Evolutionary conservation across 352 stramenopile species (phyloP).

Genomic region (Globisporangium uncinulatum): DNA sequence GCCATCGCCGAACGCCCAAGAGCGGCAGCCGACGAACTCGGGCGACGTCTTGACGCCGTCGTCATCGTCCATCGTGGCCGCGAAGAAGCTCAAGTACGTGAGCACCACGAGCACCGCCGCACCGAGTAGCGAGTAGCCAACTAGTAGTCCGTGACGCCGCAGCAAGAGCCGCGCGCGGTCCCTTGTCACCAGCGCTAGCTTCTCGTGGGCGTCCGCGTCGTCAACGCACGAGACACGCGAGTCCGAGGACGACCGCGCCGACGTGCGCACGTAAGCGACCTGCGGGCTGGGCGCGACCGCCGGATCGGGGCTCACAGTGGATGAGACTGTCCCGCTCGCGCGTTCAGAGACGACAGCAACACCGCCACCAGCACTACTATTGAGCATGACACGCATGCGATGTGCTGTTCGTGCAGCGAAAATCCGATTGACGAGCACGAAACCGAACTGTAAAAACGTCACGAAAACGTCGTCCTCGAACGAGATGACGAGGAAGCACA

Average conservation of each 20-base stretch:
- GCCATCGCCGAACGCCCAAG: constrained; percentile 51
- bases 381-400: too few relatives aligned
- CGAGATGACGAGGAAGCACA: too few relatives aligned
- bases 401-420: too few relatives aligned
- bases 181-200: constrained; percentile 1
- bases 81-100: constrained; percentile 75
- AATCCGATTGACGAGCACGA: too few relatives aligned
- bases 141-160: constrained; percentile 25
- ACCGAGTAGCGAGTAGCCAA: constrained; percentile 42
- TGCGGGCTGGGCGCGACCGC: not conserved
- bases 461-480: too few relatives aligned
- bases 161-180: constrained; percentile 12
- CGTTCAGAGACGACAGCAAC: too few relatives aligned
- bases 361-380: too few relatives aligned
- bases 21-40: constrained; percentile 61
- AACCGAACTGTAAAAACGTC: too few relatives aligned
- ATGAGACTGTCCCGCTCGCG: not conserved
- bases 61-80: constrained; percentile 45
- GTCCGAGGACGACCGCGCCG: not conserved
- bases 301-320: not conserved
- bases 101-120: constrained; percentile 46
- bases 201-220: constrained; percentile 14
- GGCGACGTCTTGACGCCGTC: constrained; percentile 15
- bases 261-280: constrained; percentile 7
- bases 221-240: constrained; percentile 2